phyloP scores from a whole-genome alignment of 192 early-diverging fungal genomes.

The Coemansia sp. region DNA sequence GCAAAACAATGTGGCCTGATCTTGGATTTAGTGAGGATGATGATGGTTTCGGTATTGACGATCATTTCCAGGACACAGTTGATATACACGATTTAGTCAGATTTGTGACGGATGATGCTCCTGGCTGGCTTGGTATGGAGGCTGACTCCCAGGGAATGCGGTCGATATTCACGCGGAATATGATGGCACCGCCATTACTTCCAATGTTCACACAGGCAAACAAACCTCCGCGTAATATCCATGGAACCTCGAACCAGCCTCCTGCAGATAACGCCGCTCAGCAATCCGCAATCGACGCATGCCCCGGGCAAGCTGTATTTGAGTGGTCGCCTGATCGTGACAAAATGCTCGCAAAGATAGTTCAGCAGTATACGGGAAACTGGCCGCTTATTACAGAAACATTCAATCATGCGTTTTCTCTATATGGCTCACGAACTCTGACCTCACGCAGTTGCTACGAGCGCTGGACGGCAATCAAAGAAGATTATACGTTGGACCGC shows the following conservation, averaged over 20 bases:
- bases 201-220: conserved; percentile 51
- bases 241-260: conserved; percentile 27
- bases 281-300: conserved; percentile 41
- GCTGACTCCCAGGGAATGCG: conserved; percentile 20
- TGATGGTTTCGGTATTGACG: background rate
- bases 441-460: conserved; percentile 39
- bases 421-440: conserved; percentile 41
- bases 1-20: conserved; percentile 53
- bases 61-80: conserved; percentile 14
- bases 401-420: conserved; percentile 36
- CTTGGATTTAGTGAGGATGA: conserved; percentile 16
- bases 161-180: conserved; percentile 45
- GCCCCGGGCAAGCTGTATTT: conserved; percentile 47
- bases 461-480: conserved; percentile 48
- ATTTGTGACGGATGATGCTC: conserved; percentile 16
- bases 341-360: conserved; percentile 37
- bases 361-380: conserved; percentile 52
- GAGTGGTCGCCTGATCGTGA: conserved; percentile 49
- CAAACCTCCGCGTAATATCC: conserved; percentile 30
- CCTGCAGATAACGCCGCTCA: conserved; percentile 40
- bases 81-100: conserved; percentile 23
- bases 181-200: conserved; percentile 45
- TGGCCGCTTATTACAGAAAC: conserved; percentile 48
- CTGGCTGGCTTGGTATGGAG: conserved; percentile 12
- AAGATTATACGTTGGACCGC: conserved; percentile 42